Conservation (phyloP, 352 stramenopile genomes). For the Pythium rishiriense region DNA sequence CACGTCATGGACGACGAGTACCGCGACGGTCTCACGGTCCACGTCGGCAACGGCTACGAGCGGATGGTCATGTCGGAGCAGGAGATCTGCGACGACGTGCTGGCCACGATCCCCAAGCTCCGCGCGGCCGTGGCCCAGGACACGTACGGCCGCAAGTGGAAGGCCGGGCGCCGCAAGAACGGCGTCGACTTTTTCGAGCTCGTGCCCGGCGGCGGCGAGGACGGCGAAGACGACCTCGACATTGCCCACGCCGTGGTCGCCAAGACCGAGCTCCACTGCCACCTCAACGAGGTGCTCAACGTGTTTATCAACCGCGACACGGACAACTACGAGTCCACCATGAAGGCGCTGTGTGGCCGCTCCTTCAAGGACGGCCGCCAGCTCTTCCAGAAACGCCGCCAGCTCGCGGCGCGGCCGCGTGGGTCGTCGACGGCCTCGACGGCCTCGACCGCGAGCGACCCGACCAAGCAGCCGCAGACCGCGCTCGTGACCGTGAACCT, state of each 20-base stretch:
- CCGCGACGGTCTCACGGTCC: slow-evolving; percentile 9
- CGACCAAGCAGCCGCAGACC: slow-evolving; percentile 34
- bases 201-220: slow-evolving; percentile 20
- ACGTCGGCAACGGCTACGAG: slow-evolving; percentile 15
- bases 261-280: slow-evolving; percentile 50
- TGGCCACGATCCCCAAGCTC: slow-evolving; percentile 57
- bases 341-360: slow-evolving; percentile 47
- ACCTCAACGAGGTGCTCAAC: slow-evolving; percentile 65
- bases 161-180: slow-evolving; percentile 28
- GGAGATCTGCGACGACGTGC: slow-evolving; percentile 52
- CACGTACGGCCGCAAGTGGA: slow-evolving; percentile 36
- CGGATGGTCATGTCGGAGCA: slow-evolving; percentile 38
- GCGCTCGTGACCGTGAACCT: slow-evolving; percentile 52
- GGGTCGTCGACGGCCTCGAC: background rate
- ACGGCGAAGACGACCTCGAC: slow-evolving; percentile 42
- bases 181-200: slow-evolving; percentile 47
- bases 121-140: no score
- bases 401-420: slow-evolving; percentile 10
- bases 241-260: slow-evolving; percentile 48
- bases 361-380: slow-evolving; percentile 51
- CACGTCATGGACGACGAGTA: background rate
- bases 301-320: slow-evolving; percentile 51
- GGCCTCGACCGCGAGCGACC: no score
- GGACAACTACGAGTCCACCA: slow-evolving; percentile 41
- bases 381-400: slow-evolving; percentile 48